Evolutionary conservation across 345 rosid species (phyloP).

Genomic region (Raphanus raphanistrum): DNA sequence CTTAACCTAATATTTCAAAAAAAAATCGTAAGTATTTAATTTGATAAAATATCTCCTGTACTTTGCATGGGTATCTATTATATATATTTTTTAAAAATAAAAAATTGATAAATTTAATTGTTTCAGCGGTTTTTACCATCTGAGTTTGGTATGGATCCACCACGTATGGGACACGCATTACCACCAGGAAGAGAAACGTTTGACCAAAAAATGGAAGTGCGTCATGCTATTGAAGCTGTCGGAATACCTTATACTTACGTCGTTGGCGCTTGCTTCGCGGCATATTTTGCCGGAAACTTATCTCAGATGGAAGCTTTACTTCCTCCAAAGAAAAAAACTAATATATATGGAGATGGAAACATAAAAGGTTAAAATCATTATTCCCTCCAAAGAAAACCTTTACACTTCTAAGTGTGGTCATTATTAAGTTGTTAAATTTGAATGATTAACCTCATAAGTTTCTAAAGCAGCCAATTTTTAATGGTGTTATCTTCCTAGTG

Average conservation of each 20-base stretch:
- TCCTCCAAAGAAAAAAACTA: slow-evolving; percentile 61
- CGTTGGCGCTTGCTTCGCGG: slow-evolving; percentile 74
- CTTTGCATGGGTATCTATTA: not conserved
- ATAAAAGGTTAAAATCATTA: slow-evolving; percentile 53
- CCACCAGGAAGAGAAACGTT: slow-evolving; percentile 80
- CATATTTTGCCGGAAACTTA: slow-evolving; percentile 71
- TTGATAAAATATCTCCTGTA: not conserved
- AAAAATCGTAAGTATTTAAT: not conserved
- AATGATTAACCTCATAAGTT: not conserved
- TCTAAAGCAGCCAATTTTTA: not conserved
- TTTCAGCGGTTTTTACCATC: slow-evolving; percentile 78
- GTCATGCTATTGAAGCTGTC: slow-evolving; percentile 74
- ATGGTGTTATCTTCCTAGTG: slow-evolving; percentile 32
- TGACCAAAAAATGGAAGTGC: slow-evolving; percentile 77
- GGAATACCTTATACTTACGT: slow-evolving; percentile 75
- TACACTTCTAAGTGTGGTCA: not conserved
- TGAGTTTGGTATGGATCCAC: slow-evolving; percentile 88
- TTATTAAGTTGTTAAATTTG: not conserved
- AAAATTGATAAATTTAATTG: not conserved
- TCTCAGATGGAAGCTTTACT: slow-evolving; percentile 58
- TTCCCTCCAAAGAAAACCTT: not conserved
- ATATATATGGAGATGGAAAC: slow-evolving; percentile 71
- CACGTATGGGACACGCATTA: slow-evolving; percentile 67
- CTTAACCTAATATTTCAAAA: not conserved
- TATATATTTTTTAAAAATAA: not conserved